These are phyloP conservation scores for Fragaria ananassa DNA, from an alignment of 306 rosid genomes.

Conservation along the genomic window DNA sequence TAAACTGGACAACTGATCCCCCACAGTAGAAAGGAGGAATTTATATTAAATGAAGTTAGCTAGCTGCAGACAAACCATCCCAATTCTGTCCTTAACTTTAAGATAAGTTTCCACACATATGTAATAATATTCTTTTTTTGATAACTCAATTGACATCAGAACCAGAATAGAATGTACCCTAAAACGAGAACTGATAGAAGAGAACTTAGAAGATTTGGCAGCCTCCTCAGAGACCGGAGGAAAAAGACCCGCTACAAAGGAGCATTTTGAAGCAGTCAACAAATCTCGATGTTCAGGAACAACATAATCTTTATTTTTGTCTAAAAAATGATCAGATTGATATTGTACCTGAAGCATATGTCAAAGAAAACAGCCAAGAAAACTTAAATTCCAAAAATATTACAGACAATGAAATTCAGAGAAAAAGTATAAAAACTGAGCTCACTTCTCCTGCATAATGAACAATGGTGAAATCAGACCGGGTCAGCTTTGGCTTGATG, in stretches of 20 bases:
- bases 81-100: conserved; percentile 5
- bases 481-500: conserved; percentile 85
- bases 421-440: conserved; percentile 28
- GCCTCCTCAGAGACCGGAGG: conserved; percentile 77
- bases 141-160: conserved; percentile 7
- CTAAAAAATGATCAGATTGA: conserved; percentile 82
- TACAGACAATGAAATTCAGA: conserved; percentile 15
- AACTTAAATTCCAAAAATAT: conserved; percentile 17
- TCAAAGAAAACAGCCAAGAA: conserved; percentile 17
- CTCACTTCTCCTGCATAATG: conserved; percentile 94
- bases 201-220: conserved; percentile 76
- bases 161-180: conserved; percentile 48
- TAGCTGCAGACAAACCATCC: background rate
- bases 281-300: conserved; percentile 94
- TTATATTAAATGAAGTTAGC: background rate
- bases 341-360: conserved; percentile 72
- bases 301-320: conserved; percentile 92
- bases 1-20: background rate
- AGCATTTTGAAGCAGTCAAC: conserved; percentile 75
- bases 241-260: conserved; percentile 77
- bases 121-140: background rate
- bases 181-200: conserved; percentile 91
- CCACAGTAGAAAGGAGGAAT: background rate
- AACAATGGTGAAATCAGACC: conserved; percentile 73
- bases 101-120: conserved; percentile 7